Base-by-base conservation (phyloP, 768 basidiomycete species). In the Mycena filopes region DNA sequence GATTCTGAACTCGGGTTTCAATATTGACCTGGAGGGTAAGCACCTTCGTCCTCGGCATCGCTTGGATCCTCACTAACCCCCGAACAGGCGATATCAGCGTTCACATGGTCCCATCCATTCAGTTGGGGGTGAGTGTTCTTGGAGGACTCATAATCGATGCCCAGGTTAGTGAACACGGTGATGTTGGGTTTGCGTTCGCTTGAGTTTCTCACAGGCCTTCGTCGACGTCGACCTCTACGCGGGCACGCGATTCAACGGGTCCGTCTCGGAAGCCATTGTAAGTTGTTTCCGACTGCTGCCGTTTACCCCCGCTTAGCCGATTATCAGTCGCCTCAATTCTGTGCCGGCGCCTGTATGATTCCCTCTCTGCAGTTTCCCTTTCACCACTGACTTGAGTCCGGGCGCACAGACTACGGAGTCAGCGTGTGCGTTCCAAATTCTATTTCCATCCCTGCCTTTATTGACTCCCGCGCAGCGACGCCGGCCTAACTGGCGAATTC, bases 141-240 rank as follows among this genome's bases (percentile, higher is more conserved):
- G 66, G 66, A 18, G 74, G 74, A 6, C 53, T 53, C 28, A 38
- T 75, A 11, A 72, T 75, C 16, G 73, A 75, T 46, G 74, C 74
- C 12, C 50, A 62, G 43, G 60, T 55, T 3, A 31, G 49, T 60
- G n/a, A n/a, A n/a, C 16, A 21, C 15, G 15, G 5, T 8, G 6
- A 41, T 25, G 6, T 51, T 23, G 8, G 1, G 7, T 41, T 49
- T 26, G 4, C n/a, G 26, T 41, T 51, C 28, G 25, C 25, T 16
- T 10, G 1, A 36, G 15, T 16, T 6, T 1, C 15, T n/a, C n/a
- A n/a, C 63, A 73, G 55, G 72, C 64, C 26, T 70, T 71, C 48
- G 66, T 59, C 8, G 38, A 47, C 26, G 54, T 55, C 61, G 69
- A 73, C 56, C 38, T 73, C 23, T 70, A 65, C 36, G 67, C 63